A percentile compares a stretch with the other conserved stretches of the same genome.
These are phyloP conservation scores for Hyphochytrium catenoides DNA, from an alignment of 352 stramenopile genomes.

Conservation along the genomic window DNA sequence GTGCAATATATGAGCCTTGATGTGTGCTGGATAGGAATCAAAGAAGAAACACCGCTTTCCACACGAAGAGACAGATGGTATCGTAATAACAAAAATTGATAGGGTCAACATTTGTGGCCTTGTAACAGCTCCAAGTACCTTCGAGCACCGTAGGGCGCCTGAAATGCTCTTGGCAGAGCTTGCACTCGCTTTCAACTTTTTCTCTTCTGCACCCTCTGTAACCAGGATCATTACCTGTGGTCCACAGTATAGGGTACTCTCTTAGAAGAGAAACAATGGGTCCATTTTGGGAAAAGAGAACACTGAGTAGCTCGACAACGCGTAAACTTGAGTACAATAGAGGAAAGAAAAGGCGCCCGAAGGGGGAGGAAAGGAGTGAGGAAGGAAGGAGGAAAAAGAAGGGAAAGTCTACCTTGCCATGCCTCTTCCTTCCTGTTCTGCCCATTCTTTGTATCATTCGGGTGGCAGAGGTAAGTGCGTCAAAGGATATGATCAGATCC, in stretches of 20 bases:
- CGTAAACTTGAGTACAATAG: background rate
- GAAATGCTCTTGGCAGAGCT: constrained; percentile 47
- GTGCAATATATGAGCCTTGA: too few relatives aligned
- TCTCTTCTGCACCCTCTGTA: constrained; percentile 63
- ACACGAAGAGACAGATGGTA: too few relatives aligned
- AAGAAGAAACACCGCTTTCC: too few relatives aligned
- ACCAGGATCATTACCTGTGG: constrained; percentile 51
- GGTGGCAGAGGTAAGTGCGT: constrained; percentile 79
- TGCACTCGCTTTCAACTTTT: constrained; percentile 50
- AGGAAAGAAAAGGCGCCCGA: background rate
- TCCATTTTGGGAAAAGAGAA: background rate
- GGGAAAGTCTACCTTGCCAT: constrained; percentile 45
- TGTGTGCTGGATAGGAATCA: too few relatives aligned
- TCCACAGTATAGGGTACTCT: background rate
- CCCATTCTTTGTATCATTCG: constrained; percentile 81
- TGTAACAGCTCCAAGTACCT: too few relatives aligned
- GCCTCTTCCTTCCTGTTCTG: constrained; percentile 80
- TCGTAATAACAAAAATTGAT: too few relatives aligned
- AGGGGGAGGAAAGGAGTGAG: background rate
- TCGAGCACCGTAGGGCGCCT: too few relatives aligned
- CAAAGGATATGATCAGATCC: constrained; percentile 78
- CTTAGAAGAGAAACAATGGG: background rate
- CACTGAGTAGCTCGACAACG: background rate
- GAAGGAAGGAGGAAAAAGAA: background rate
- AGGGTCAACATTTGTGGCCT: too few relatives aligned